Base-by-base conservation (phyloP, 805 yeast species). In the Maudiozyma turicensis region DNA sequence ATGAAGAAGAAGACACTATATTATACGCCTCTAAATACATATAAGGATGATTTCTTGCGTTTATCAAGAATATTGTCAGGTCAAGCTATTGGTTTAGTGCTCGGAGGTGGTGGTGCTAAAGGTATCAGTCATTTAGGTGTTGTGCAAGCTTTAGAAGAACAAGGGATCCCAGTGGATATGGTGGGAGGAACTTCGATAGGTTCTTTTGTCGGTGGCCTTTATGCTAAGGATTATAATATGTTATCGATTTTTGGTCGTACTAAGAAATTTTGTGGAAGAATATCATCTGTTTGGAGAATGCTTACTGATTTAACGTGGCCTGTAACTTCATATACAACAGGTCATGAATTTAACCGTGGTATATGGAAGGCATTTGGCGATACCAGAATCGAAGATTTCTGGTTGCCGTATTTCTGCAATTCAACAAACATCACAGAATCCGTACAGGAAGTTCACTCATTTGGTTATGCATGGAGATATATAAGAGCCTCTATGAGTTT, bases 51-150 rank as follows among this genome's bases (percentile, higher is more conserved):
- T 64, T 93, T 93, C 63, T 72, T 87, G 65, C 75, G 99, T 50
- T 68, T 91, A 37, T 98, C 99, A 0, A 75, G 99, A 58, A 77
- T 93, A 8, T 68, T 91, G 13, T 86, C 96, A 0, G 96, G 95
- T 7, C 88, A 89, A 62, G 96, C 96, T 0, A 86, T 93, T 40
- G 99, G 98, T 0, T 71, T 93, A 15, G 97, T 91, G 6, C 71
- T 91, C 3, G 99, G 99, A 6, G 99, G 99, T 11, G 99, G 99
- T 40, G 99, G 99, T 41, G 96, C 98, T 0, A 74, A 98, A 56
- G 99, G 99, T 1, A 74, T 91, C 11, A 78, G 96, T 11, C 99
- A 91, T 63, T 73, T 91, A 40, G 99, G 99, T 3, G 83, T 93
- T 3, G 77, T 91, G n/a, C 79, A 81, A 46, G 96, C 97, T 0